Evolutionary conservation across 2,329 filamentous ascomycete genomes (phyloP).

Genomic region (Pseudopithomyces chartarum): DNA sequence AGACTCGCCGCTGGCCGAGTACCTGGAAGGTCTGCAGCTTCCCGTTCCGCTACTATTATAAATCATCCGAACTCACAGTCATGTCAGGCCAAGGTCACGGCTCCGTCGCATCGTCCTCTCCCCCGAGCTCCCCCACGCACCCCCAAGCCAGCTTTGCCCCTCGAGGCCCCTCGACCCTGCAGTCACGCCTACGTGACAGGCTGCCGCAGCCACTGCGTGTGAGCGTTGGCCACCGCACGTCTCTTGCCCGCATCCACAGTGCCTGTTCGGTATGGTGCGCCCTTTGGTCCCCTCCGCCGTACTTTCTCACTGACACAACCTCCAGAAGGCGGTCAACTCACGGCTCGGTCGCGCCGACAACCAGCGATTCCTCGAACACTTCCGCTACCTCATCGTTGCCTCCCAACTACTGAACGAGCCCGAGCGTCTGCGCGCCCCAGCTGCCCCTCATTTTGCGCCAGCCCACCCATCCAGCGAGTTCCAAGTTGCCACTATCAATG

Average conservation of each 20-base stretch:
- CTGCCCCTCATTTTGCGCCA: conserved; percentile 32
- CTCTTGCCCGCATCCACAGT: conserved; percentile 44
- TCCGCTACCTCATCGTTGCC: conserved; percentile 89
- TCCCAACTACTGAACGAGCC: conserved; percentile 81
- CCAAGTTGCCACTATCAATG: conserved; percentile 57
- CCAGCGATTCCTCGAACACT: conserved; percentile 85
- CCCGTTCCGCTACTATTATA: conserved; percentile 5
- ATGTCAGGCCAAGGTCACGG: conserved; percentile 41
- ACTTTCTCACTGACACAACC: conserved; percentile 23
- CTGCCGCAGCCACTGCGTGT: conserved; percentile 55
- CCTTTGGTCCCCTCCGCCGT: background rate
- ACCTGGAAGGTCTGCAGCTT: conserved; percentile 75
- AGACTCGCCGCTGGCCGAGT: conserved; percentile 84
- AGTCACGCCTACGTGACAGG: conserved; percentile 54
- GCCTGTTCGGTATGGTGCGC: conserved; percentile 42
- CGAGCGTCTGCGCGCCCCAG: conserved; percentile 43
- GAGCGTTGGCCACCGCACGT: conserved; percentile 40
- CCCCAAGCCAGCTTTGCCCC: conserved; percentile 53
- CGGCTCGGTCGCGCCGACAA: conserved; percentile 79
- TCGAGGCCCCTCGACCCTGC: conserved; percentile 54
- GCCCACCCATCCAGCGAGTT: conserved; percentile 35
- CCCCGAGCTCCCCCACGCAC: conserved; percentile 20
- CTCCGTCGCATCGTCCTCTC: conserved; percentile 26
- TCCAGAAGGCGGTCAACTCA: conserved; percentile 70
- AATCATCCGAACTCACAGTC: conserved; percentile 26